These are phyloP conservation scores for Podospora fimiseda DNA, from an alignment of 495 filamentous ascomycete species.

Conservation along the genomic window DNA sequence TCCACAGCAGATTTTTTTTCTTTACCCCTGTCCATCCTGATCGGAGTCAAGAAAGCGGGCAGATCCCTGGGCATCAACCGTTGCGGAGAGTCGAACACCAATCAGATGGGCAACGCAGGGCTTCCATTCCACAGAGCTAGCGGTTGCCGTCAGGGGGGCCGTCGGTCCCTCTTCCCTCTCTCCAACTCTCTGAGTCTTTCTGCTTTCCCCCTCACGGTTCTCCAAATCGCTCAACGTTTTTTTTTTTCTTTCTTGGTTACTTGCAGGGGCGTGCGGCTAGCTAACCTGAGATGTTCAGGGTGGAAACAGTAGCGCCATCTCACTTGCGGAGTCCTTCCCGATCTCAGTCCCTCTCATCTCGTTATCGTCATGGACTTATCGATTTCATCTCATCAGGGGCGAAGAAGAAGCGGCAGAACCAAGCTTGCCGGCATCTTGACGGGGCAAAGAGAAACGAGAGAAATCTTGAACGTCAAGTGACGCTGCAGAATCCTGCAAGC, in stretches of 20 bases:
- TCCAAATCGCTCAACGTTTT: constrained; percentile 3
- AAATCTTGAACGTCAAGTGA: constrained; percentile 10
- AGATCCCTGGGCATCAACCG: constrained; percentile 13
- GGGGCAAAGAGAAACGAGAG: background rate
- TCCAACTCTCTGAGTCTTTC: constrained; percentile 5
- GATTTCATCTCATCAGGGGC: background rate
- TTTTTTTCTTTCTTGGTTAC: background rate
- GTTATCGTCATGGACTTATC: constrained; percentile 1
- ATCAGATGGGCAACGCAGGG: constrained; percentile 6
- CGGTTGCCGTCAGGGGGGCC: constrained; percentile 20
- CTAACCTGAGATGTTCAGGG: background rate
- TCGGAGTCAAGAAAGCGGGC: constrained; percentile 10
- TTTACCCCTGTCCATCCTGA: constrained; percentile 18
- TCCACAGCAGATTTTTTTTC: background rate
- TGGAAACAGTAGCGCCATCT: constrained; percentile 7
- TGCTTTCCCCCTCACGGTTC: constrained; percentile 6
- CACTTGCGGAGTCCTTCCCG: background rate
- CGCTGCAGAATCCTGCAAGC: constrained; percentile 11
- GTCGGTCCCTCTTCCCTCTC: constrained; percentile 25
- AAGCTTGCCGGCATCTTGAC: background rate
- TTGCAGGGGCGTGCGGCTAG: background rate
- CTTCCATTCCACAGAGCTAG: constrained; percentile 13
- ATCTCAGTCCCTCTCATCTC: constrained; percentile 14
- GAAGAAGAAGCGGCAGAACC: background rate
- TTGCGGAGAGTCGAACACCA: constrained; percentile 12